These are phyloP conservation scores for Cryphonectria nitschkei DNA, from an alignment of 2,329 filamentous ascomycete genomes.

Conservation along the genomic window DNA sequence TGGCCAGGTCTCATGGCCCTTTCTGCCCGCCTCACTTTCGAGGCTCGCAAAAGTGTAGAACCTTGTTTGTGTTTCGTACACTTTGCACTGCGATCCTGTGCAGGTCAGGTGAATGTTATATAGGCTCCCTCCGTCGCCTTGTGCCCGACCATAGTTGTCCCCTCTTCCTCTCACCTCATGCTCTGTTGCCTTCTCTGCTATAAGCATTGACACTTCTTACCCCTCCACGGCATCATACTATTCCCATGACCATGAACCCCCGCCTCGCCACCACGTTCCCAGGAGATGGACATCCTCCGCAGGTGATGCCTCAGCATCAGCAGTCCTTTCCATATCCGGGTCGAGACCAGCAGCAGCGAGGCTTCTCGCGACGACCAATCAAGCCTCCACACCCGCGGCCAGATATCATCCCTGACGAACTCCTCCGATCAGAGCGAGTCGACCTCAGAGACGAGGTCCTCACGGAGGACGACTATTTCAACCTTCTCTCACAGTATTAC, in stretches of 20 bases:
- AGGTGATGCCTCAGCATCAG: neutral
- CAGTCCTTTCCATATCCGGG: neutral
- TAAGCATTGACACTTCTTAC: neutral
- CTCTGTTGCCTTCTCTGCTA: neutral
- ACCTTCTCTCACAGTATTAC: conserved; percentile 45
- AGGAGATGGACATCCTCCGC: neutral
- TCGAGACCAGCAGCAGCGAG: neutral
- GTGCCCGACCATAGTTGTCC: conserved; percentile 5
- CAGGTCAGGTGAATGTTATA: neutral
- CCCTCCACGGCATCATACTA: neutral
- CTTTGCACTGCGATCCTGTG: conserved; percentile 7
- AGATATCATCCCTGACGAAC: conserved; percentile 22
- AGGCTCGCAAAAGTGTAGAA: neutral
- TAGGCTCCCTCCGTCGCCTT: conserved; percentile 3
- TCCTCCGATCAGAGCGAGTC: conserved; percentile 33
- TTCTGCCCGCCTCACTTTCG: neutral
- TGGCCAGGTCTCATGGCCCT: neutral
- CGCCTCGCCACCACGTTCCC: neutral
- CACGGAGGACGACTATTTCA: conserved; percentile 44
- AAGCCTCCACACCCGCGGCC: conserved; percentile 15
- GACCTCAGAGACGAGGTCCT: conserved; percentile 44
- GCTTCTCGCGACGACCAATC: neutral
- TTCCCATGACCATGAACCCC: neutral
- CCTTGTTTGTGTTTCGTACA: neutral
- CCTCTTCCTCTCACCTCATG: neutral